Evolutionary conservation across 768 basidiomycete species (phyloP).

Genomic region (Boletus edulis): DNA sequence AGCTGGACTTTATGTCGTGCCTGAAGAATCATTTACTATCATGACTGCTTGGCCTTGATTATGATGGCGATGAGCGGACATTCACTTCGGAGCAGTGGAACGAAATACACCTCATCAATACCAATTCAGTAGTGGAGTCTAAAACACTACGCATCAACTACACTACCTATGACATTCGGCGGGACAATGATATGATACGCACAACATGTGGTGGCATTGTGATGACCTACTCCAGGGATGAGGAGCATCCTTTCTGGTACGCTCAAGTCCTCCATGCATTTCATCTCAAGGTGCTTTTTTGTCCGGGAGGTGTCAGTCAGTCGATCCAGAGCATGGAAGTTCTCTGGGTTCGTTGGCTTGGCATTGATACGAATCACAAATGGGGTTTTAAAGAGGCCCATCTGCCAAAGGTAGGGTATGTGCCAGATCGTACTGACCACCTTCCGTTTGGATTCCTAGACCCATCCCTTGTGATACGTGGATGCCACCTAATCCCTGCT

Average conservation of each 20-base stretch:
- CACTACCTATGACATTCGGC: background rate
- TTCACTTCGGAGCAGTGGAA: background rate
- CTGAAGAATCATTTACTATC: background rate
- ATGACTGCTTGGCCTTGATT: background rate
- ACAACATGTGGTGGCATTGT: too few species aligned
- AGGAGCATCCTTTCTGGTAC: slow-evolving; percentile 23
- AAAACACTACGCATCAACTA: background rate
- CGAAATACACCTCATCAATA: background rate
- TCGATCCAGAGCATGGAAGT: background rate
- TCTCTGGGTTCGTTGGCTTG: slow-evolving; percentile 9
- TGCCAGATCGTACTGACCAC: slow-evolving; percentile 1
- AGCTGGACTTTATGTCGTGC: background rate
- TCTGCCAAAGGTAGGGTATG: slow-evolving; percentile 14
- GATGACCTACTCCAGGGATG: background rate
- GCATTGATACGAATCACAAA: background rate
- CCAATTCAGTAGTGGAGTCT: background rate
- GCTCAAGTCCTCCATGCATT: slow-evolving; percentile 16
- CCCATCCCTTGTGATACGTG: background rate
- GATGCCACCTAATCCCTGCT: background rate
- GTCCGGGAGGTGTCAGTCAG: background rate
- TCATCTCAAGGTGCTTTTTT: background rate
- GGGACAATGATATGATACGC: background rate
- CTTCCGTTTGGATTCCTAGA: background rate
- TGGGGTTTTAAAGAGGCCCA: slow-evolving; percentile 8
- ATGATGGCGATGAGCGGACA: background rate